These are phyloP conservation scores for Pythium aphanidermatum DNA, from an alignment of 352 stramenopile genomes.

Conservation along the genomic window DNA sequence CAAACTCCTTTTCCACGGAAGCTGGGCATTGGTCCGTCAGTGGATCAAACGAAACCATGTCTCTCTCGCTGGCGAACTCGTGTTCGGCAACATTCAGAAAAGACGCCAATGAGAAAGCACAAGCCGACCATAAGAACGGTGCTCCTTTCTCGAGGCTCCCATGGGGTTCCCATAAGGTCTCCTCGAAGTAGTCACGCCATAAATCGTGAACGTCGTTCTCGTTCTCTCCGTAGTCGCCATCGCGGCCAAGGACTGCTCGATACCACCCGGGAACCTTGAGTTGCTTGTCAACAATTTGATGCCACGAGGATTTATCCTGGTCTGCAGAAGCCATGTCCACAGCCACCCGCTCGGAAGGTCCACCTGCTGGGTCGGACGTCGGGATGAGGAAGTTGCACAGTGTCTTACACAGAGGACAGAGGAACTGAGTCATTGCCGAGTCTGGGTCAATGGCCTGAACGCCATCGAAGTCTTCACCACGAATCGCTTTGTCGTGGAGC, in stretches of 20 bases:
- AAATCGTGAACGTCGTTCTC: conserved; percentile 62
- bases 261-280: conserved; percentile 61
- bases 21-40: conserved; percentile 49
- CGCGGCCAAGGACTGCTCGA: conserved; percentile 58
- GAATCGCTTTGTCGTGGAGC: conserved; percentile 82
- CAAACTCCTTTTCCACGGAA: conserved; percentile 76
- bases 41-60: conserved; percentile 35
- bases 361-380: conserved; percentile 42
- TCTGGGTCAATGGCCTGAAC: conserved; percentile 85
- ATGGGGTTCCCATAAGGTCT: conserved; percentile 83
- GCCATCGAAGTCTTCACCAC: conserved; percentile 84
- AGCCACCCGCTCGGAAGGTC: background rate
- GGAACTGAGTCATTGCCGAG: conserved; percentile 87
- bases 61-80: conserved; percentile 26
- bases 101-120: conserved; percentile 71
- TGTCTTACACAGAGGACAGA: conserved; percentile 91
- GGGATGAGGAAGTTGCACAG: conserved; percentile 90
- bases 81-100: conserved; percentile 69
- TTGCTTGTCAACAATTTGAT: conserved; percentile 56
- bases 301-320: conserved; percentile 25
- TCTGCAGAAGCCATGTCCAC: conserved; percentile 17
- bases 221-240: conserved; percentile 40
- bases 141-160: conserved; percentile 81
- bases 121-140: conserved; percentile 81
- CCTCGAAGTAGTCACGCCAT: conserved; percentile 85